Base-by-base conservation (phyloP, 1,284 basidiomycete genomes). In the Rhizopogon hawkerae region DNA sequence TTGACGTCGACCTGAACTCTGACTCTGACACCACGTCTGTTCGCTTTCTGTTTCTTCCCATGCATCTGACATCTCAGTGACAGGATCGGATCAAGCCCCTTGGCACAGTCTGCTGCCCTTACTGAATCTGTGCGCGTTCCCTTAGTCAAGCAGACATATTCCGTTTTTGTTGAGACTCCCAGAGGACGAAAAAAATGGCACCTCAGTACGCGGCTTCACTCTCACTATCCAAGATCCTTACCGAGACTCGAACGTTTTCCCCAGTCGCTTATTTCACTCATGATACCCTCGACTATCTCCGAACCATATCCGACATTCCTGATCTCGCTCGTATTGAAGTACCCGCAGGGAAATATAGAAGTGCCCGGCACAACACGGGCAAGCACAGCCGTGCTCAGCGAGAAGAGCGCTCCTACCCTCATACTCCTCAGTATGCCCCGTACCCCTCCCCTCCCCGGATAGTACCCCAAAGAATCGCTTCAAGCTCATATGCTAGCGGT, bases 121-220 rank as follows among this genome's bases (percentile, higher is more conserved):
- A 65, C 64, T 48, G 65, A 67, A n/a, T 58, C 58, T 33, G 59
- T 66, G 44, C 72, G 79, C 49, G 74, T 76, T 37, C 71, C 74
- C 37, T 72, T 89, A 29, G 75, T 85, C 50, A 89, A 89, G 60
- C 85, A 89, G 64, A 89, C 86, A 0, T 89, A 86, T 59, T 88
- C 85, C 5, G 84, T 85, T 29, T 83, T 75, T 55, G 81, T 86
- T 36, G 74, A 83, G 29, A 80, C 78, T 3, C 57, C 71, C 16
- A 67, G 72, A 50, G 83, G 83, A 29, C 75, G 76, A 53, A 75
- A 81, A 54, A 89, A 89, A 59, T 87, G 85, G 85, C 86, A 89
- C 57, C 70, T 89, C 31, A 88, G 85, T 87, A 60, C 51, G 82
- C 69, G 10, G 23, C 46, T 11, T 13, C 33, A 34, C 41, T 38